Base-by-base conservation (phyloP, 2,329 filamentous ascomycete genomes). In the Cladophialophora chaetospira region DNA sequence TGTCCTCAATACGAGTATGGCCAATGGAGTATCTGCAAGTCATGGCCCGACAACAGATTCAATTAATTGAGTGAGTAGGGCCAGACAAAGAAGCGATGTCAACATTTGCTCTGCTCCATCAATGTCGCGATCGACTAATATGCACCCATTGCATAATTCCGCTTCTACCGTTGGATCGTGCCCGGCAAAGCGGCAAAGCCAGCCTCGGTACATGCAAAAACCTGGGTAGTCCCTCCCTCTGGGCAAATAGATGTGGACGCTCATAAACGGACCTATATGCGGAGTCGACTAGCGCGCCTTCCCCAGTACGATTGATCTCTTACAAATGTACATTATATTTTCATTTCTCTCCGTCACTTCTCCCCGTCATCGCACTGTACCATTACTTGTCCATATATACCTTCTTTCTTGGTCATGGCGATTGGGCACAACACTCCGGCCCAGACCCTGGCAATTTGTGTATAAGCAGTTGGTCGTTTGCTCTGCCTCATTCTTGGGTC, bases 141-240 rank as follows among this genome's bases (percentile, higher is more conserved):
- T 44, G 21, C 5, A 13, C 21, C 13, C 10, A 1, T 25, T 44
- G 21, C 19, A n/a, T 28, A 28, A 44, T 44, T 44, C 19, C 42
- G 21, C 42, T 28, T 13, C 23, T 28, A n/a, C 23, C 23, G 42
- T 44, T 26, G 23, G 23, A 44, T 28, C 9, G 6, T 44, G 15
- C 23, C 42, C 42, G 42, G 42, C 23, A 44, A 44, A 44, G 15
- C 42, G 42, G 42, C 42, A 44, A 40, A 17, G 2, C 21, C 21
- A 17, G 13, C 42, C 42, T 44, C 42, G 42, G 42, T 44, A 44
- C 23, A 44, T 44, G 42, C 42, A 6, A 44, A 19, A 19, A 28
- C 23, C 11, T 23, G 4, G 42, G 23, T 23, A 28, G 9, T 13
- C 26, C 23, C 23, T 17, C 21, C n/a, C 40, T 26, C 42, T 44